Percentiles rank a stretch among this genome's conserved stretches.
Evolutionary conservation across 208 protist species (phyloP).

Genomic region (Wallacemonas rigidus): DNA sequence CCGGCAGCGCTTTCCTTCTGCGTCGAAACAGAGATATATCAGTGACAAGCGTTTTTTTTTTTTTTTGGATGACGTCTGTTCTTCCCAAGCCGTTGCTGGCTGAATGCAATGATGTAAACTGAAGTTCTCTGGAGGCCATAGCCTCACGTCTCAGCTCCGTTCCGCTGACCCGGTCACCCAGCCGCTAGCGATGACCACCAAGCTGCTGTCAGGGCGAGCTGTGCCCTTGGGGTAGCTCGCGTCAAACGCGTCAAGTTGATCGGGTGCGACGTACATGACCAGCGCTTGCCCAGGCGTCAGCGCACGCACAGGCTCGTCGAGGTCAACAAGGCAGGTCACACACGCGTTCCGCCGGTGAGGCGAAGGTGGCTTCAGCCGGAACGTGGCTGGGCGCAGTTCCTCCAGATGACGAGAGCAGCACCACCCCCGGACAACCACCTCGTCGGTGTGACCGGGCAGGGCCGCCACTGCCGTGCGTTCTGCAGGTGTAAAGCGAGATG

Average conservation of each 20-base stretch:
- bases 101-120: too few relatives aligned
- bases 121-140: too few relatives aligned
- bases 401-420: conserved; percentile 69
- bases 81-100: background rate
- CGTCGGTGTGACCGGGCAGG: background rate
- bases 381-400: conserved; percentile 31
- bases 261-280: conserved; percentile 41
- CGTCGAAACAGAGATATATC: background rate
- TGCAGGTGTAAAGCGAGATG: background rate
- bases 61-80: background rate
- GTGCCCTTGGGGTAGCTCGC: background rate
- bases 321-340: conserved; percentile 21
- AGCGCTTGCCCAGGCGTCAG: conserved; percentile 64
- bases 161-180: conserved; percentile 21
- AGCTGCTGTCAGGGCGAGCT: background rate
- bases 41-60: background rate
- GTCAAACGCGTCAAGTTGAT: background rate
- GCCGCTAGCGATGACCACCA: conserved; percentile 37
- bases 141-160: background rate
- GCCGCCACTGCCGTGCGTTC: background rate
- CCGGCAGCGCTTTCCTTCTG: too few relatives aligned
- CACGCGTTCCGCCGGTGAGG: conserved; percentile 10
- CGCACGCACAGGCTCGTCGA: conserved; percentile 52
- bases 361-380: conserved; percentile 19
- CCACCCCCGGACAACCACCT: conserved; percentile 24